Evolutionary conservation across 177 flowering plant species (phyloP).

Genomic region (Telopea speciosissima): DNA sequence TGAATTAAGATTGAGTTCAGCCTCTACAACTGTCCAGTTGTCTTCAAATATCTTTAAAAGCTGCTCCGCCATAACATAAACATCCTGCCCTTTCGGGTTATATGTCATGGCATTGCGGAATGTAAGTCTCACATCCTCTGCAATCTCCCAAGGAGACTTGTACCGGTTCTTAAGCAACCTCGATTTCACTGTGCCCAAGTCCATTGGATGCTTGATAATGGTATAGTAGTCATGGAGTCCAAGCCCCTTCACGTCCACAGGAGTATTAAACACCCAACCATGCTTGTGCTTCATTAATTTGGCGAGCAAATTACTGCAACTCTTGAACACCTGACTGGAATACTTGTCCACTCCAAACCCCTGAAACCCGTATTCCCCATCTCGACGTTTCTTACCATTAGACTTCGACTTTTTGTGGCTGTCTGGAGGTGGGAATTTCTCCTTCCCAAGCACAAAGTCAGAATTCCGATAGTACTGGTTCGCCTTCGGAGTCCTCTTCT

Average conservation of each 20-base stretch:
- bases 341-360: constrained; percentile 28
- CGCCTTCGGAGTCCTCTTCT: constrained; percentile 54
- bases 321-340: constrained; percentile 37
- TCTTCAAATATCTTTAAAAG: constrained; percentile 65
- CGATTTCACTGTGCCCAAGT: constrained; percentile 79
- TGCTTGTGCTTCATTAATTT: constrained; percentile 74
- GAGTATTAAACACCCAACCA: constrained; percentile 83
- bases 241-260: constrained; percentile 68
- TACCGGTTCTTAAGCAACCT: constrained; percentile 61
- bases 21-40: constrained; percentile 60
- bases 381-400: constrained; percentile 28
- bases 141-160: constrained; percentile 73
- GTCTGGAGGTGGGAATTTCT: constrained; percentile 45
- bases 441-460: constrained; percentile 50
- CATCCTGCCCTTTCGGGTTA: constrained; percentile 90
- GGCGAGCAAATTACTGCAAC: constrained; percentile 40
- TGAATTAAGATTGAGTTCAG: constrained; percentile 44
- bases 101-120: constrained; percentile 87
- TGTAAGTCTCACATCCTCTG: constrained; percentile 89
- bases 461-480: constrained; percentile 48
- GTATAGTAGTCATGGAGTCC: constrained; percentile 66
- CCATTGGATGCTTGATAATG: constrained; percentile 90
- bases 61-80: constrained; percentile 76
- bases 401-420: constrained; percentile 52
- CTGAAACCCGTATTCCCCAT: constrained; percentile 11